These are phyloP conservation scores for Lyophyllum shimeji DNA, from an alignment of 768 basidiomycete species.

Conservation along the genomic window DNA sequence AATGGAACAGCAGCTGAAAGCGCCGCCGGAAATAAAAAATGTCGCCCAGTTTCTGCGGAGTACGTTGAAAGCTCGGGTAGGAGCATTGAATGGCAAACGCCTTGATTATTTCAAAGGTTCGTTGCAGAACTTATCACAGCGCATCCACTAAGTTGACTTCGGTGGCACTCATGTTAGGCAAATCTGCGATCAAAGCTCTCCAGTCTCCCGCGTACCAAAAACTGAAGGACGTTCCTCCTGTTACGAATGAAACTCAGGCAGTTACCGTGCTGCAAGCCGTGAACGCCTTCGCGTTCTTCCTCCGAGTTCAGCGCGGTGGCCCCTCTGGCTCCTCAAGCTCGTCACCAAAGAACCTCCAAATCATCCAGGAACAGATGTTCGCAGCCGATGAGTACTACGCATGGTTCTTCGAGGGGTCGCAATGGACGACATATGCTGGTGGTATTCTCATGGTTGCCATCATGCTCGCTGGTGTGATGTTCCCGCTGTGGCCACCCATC, in stretches of 20 bases:
- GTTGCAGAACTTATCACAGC: conserved; percentile 16
- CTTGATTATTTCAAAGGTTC: conserved; percentile 98
- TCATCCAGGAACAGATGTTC: conserved; percentile 83
- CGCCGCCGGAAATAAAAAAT: conserved; percentile 76
- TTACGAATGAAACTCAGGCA: conserved; percentile 78
- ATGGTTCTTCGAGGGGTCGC: conserved; percentile 96
- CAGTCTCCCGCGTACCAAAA: conserved; percentile 92
- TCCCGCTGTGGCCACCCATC: conserved; percentile 95
- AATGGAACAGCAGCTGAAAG: conserved; percentile 77
- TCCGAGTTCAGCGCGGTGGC: conserved; percentile 82
- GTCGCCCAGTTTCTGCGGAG: conserved; percentile 88
- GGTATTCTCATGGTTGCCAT: conserved; percentile 89
- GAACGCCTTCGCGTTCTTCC: conserved; percentile 87
- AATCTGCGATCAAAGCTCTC: conserved; percentile 89
- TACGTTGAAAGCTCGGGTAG: conserved; percentile 85
- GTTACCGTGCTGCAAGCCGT: conserved; percentile 60
- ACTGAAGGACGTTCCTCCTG: conserved; percentile 72
- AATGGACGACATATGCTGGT: conserved; percentile 90
- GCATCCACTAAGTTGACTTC: not conserved
- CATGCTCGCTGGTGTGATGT: conserved; percentile 98
- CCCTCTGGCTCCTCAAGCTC: conserved; percentile 61
- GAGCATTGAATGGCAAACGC: conserved; percentile 91
- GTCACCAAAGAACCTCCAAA: conserved; percentile 77
- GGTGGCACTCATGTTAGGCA: conserved; percentile 56
- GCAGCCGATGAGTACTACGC: conserved; percentile 83